phyloP scores from a whole-genome alignment of 805 yeast genomes.

The Lipomyces kockii region DNA sequence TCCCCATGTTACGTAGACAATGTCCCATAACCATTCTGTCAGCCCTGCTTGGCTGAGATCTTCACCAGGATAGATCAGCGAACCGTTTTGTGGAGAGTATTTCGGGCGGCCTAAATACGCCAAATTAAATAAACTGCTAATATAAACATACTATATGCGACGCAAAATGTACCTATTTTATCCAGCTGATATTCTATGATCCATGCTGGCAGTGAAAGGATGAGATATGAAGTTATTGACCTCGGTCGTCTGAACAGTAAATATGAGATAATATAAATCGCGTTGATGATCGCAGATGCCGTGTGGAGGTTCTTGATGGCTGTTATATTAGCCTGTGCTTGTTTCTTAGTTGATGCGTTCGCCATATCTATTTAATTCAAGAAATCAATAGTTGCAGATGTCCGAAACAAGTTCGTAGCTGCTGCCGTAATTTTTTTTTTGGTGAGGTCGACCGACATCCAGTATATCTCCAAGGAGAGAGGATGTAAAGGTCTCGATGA shows the following conservation, averaged over 20 bases:
- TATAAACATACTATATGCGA: background rate
- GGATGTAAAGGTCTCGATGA: background rate
- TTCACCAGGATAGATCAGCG: constrained; percentile 59
- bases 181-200: constrained; percentile 60
- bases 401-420: background rate
- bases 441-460: background rate
- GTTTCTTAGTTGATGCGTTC: constrained; percentile 51
- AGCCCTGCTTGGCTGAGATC: constrained; percentile 67
- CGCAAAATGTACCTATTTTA: constrained; percentile 46
- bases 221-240: constrained; percentile 51
- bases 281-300: constrained; percentile 49
- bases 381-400: background rate
- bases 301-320: constrained; percentile 45
- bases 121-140: background rate
- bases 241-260: constrained; percentile 53
- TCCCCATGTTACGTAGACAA: constrained; percentile 66
- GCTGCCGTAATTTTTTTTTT: background rate
- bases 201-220: constrained; percentile 52
- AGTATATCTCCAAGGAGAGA: background rate
- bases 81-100: constrained; percentile 51
- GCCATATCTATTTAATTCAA: constrained; percentile 46
- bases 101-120: constrained; percentile 54
- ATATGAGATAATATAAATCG: constrained; percentile 48
- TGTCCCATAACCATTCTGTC: constrained; percentile 73
- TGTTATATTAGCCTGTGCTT: constrained; percentile 46